Base-by-base conservation (phyloP, 208 protist species). In the Leishmania aethiopica region DNA sequence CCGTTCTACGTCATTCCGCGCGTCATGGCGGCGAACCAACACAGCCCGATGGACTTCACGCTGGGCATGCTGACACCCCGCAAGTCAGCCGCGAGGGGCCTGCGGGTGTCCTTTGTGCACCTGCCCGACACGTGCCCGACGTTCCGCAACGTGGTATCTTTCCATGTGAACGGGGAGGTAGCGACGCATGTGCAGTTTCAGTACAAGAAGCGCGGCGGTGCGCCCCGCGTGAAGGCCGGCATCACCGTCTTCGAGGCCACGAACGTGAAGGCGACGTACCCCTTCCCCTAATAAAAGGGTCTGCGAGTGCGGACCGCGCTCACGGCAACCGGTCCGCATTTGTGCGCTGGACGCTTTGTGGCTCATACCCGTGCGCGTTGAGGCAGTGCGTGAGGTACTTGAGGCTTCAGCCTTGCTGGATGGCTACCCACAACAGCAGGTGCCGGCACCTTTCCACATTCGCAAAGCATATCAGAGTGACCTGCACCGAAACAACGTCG, bases 1-100 rank as follows among this genome's bases (percentile, higher is more conserved):
- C 91, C 91, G 28, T 93, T 91, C 85, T 93, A 89, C 84, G 80
- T 95, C 35, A 83, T 92, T 37, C 82, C 83, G 10, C 82, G 83
- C 47, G 80, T 86, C 51, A 89, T 86, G 82, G 79, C 75, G 59
- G 79, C 79, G 67, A 89, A 86, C 79, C 69, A 47, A 10, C 28
- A 32, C 60, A 79, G 79, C 3, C 81, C 82, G 40, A 86, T 83
- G 73, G 77, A 89, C 55, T 89, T 83, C 80, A 86, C 82, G 2
- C 51, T 89, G 25, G 82, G 81, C 66, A 67, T 89, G 86, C 76
- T 86, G 66, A 82, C 86, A 2, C 82, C 86, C 17, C 67, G 82
- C 66, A 78, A 83, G 77, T 77, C 77, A 2, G 55, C 67, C 0
- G 71, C 59, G 66, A 89, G 79, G 28, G 75, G 75, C 1, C 78